These are phyloP conservation scores for Erodium chrysanthum DNA, from an alignment of 441 rosid species.

Conservation along the genomic window DNA sequence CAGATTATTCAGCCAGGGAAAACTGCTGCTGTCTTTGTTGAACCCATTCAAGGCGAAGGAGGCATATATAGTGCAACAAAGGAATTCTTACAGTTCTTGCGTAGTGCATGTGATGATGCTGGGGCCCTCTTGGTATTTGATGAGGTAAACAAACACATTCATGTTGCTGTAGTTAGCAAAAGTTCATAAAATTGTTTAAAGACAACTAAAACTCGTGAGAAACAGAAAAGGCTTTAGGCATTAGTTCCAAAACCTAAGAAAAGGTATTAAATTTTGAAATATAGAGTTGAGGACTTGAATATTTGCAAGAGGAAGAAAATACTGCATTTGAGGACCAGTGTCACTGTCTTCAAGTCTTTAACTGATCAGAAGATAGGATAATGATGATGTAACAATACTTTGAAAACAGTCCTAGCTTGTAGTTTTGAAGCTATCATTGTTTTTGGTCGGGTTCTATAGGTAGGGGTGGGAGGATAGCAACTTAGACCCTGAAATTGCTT, in stretches of 20 bases:
- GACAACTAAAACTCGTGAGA: not conserved
- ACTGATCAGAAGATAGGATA: not conserved
- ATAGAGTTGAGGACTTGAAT: not conserved
- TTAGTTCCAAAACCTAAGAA: not conserved
- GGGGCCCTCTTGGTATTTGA: constrained; percentile 78
- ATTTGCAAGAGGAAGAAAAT: not conserved
- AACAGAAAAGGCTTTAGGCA: not conserved
- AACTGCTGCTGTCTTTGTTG: constrained; percentile 81
- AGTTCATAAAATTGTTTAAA: not conserved
- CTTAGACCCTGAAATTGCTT: not conserved
- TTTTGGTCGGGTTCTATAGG: not conserved
- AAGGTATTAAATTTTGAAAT: not conserved
- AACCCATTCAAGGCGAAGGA: constrained; percentile 95
- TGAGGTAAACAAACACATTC: constrained; percentile 39
- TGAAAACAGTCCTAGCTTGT: not conserved
- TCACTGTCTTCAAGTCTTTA: too few relatives aligned
- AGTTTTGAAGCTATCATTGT: not conserved
- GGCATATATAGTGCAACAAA: constrained; percentile 71
- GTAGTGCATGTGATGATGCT: constrained; percentile 62
- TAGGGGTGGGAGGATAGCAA: not conserved
- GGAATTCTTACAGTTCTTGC: constrained; percentile 61
- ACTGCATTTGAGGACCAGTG: not conserved
- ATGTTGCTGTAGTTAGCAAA: not conserved
- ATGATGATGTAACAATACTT: not conserved
- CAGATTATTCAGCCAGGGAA: constrained; percentile 42